Base-by-base conservation (phyloP, 108 stramenopile genomes). In the Cylindrotheca closterium region DNA sequence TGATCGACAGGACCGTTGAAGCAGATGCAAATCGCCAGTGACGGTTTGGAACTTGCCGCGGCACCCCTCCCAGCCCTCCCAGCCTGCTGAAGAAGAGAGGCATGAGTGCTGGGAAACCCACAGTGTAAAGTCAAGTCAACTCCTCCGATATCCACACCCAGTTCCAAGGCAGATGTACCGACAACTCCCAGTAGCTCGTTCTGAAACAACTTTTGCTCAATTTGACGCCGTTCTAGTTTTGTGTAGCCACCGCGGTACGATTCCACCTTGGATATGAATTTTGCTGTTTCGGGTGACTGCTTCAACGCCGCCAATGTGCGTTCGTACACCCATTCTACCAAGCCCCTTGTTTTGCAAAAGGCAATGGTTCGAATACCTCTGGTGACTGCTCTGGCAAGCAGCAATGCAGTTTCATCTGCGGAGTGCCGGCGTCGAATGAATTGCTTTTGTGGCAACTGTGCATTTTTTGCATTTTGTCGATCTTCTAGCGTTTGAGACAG, bases 181-280 rank as follows among this genome's bases (percentile, higher is more conserved):
- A 92, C 91, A 7, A 98, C 95, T 22, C 93, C 98, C 22, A 92
- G 49, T 2, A 99, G 81, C 30, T 92, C 68, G 19, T 84, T 74
- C 26, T 67, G 42, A 65, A 99, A 99, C n/a, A 99, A 74, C 27
- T 75, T 63, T n/a, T 78, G 47, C 73, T 99, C 98, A 46, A 99
- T 99, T 30, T 67, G 60, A 17, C 97, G 74, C 5, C 98, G 76
- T 10, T 92, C 88, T 19, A 73, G 75, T 31, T 78, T 79, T 7
- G 86, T 85, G 78, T 99, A 99, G 10, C 98, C 98, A 21, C 97
- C 98, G 21, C 98, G 77, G 63, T 99, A 99, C 0, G 89, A 86
- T 63, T 93, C 87, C 1, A 99, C 82, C 56, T 80, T 78, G 27
- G 63, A 50, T 12, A 55, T 53, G 51, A 96, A 58, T 47, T 83